phyloP scores from a whole-genome alignment of 1,284 basidiomycete species.

The Cutaneotrichosporon mucoides region DNA sequence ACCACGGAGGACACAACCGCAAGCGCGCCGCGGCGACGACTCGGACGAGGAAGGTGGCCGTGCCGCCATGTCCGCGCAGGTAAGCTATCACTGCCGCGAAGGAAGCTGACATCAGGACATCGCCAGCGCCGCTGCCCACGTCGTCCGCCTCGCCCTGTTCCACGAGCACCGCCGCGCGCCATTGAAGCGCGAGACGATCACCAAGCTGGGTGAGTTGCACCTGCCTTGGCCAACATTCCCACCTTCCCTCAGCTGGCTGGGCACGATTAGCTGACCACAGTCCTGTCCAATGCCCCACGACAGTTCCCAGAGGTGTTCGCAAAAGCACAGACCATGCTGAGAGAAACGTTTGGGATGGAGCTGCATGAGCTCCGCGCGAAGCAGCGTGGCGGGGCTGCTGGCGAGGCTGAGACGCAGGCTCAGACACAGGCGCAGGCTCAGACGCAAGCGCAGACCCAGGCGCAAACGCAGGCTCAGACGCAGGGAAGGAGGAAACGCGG shows the following conservation, averaged over 20 bases:
- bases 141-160: slow-evolving; percentile 43
- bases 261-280: slow-evolving; percentile 15
- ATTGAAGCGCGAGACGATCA: slow-evolving; percentile 32
- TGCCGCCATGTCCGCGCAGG: background rate
- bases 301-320: slow-evolving; percentile 30
- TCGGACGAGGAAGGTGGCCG: background rate
- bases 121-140: slow-evolving; percentile 26
- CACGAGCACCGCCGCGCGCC: slow-evolving; percentile 37
- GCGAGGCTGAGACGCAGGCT: slow-evolving; percentile 22
- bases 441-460: slow-evolving; percentile 14
- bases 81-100: background rate
- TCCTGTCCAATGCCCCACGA: slow-evolving; percentile 24
- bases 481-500: slow-evolving; percentile 26
- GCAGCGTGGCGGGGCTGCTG: slow-evolving; percentile 19
- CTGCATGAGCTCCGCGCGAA: slow-evolving; percentile 37
- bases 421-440: slow-evolving; percentile 27
- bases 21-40: background rate
- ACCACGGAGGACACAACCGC: background rate
- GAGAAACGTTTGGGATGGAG: slow-evolving; percentile 41
- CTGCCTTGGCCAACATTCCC: background rate
- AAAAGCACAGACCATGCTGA: slow-evolving; percentile 31
- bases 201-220: slow-evolving; percentile 30
- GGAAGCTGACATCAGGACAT: slow-evolving; percentile 29
- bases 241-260: background rate
- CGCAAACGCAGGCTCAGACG: background rate